Evolutionary conservation across 441 rosid species (phyloP), one percentile per base, ranked within the genome.

Genomic region (Pelargonium fulgidum): DNA sequence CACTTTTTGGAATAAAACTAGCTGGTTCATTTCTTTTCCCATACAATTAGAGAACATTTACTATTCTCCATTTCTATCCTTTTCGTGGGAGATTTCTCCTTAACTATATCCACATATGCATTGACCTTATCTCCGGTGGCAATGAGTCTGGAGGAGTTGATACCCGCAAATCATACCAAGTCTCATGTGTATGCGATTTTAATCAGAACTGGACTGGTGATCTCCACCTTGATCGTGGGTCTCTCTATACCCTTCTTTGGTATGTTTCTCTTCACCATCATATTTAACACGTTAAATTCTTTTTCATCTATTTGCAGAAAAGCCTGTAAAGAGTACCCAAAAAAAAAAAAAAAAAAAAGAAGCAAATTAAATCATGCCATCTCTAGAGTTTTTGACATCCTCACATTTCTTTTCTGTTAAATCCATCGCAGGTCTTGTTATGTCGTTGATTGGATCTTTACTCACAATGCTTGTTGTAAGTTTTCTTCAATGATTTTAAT

Each of bases 381-480:
- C 61, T 16, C n/a, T 14, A 16, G 61, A 54, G 22, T 58, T 20
- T 52, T 8, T 48, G 65, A 10, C 58, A 26, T 65, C 50, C 52
- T 16, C 3, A 1, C 1, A 2, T 7, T 0, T 6, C 19, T 67
- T 26, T 63, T 67, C 5, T 48, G 62, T 14, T 22, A 54, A 54
- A 54, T 22, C 44, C 68, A 64, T 75, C 70, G 62, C 83, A 93
- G 98, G 97, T 47, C 84, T 91, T 71, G 89, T 91, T 58, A 84
- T 93, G 97, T 91, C 98, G 39, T 67, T 93, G 73, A 89, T 93
- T 36, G 97, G 98, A 83, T 93, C 98, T 42, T 79, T 89, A 68
- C 89, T 93, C 78, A 87, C 97, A 66, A 91, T 93, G 98, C 91
- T 93, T 70, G 90, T 93, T 71, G 98, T 89, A 82, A 80, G 96